A percentile compares a stretch with the other conserved stretches of the same genome.
These are phyloP conservation scores for Tuber calosporum DNA, from an alignment of 495 filamentous ascomycete species.

Conservation along the genomic window DNA sequence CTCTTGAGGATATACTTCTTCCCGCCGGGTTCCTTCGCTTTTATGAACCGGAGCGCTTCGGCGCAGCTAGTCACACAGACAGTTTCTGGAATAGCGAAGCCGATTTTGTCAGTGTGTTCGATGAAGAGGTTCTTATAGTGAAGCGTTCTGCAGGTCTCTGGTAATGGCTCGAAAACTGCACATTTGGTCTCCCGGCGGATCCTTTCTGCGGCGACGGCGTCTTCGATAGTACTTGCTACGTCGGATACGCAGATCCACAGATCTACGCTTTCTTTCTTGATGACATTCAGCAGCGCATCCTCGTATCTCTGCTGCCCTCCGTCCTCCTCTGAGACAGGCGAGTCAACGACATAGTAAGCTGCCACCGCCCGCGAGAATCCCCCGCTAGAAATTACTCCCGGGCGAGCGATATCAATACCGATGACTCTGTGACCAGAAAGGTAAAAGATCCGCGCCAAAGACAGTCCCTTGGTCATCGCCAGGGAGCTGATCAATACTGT, in stretches of 20 bases:
- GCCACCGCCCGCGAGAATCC: slow-evolving; percentile 48
- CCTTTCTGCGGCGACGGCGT: slow-evolving; percentile 56
- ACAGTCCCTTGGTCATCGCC: slow-evolving; percentile 59
- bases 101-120: slow-evolving; percentile 47
- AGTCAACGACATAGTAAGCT: slow-evolving; percentile 51
- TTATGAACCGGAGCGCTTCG: slow-evolving; percentile 52
- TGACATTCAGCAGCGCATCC: slow-evolving; percentile 50
- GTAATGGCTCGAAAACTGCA: slow-evolving; percentile 54
- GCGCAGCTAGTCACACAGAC: slow-evolving; percentile 52
- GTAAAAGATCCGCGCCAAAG: slow-evolving; percentile 60
- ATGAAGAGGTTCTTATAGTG: slow-evolving; percentile 57
- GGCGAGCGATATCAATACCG: slow-evolving; percentile 60
- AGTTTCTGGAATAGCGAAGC: slow-evolving; percentile 55
- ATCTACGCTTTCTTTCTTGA: slow-evolving; percentile 57
- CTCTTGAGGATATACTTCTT: slow-evolving; percentile 57
- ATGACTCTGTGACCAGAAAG: slow-evolving; percentile 62
- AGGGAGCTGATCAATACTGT: slow-evolving; percentile 68
- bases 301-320: slow-evolving; percentile 18
- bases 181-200: slow-evolving; percentile 55
- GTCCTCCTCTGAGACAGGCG: slow-evolving; percentile 34
- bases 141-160: slow-evolving; percentile 44
- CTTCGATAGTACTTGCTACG: slow-evolving; percentile 53
- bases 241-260: slow-evolving; percentile 68
- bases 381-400: slow-evolving; percentile 43
- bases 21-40: neutral